These are phyloP conservation scores for Suhomyces chickasaworum DNA, from an alignment of 1,139 yeast genomes.

Conservation along the genomic window DNA sequence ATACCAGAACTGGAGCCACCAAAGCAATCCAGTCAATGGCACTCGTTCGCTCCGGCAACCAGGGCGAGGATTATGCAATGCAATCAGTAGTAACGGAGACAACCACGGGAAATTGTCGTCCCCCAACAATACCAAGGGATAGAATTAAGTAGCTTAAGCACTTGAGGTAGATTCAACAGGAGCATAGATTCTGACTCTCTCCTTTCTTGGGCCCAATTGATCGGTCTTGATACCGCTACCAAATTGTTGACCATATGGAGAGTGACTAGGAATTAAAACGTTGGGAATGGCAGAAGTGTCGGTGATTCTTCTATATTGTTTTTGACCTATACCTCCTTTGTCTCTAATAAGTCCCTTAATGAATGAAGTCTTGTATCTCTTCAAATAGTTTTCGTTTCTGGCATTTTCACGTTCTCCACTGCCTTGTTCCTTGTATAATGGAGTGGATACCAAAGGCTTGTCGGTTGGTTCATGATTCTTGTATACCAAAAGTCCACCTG, in stretches of 20 bases:
- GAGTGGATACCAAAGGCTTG: constrained; percentile 43
- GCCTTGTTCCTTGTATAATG: constrained; percentile 40
- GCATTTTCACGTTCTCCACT: constrained; percentile 35
- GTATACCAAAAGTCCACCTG: constrained; percentile 44
- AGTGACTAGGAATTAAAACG: constrained; percentile 46
- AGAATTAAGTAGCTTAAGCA: constrained; percentile 6
- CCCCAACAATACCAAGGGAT: background rate
- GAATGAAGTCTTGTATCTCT: constrained; percentile 46
- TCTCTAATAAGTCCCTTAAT: constrained; percentile 47
- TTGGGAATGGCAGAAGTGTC: constrained; percentile 35
- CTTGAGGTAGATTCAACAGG: constrained; percentile 24
- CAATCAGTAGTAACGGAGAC: constrained; percentile 2
- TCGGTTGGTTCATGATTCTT: constrained; percentile 38
- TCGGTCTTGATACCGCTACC: constrained; percentile 51
- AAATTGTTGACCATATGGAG: constrained; percentile 44
- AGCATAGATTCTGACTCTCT: constrained; percentile 44
- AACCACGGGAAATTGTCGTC: background rate
- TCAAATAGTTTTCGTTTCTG: constrained; percentile 42
- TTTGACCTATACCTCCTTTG: constrained; percentile 51
- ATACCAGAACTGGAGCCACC: constrained; percentile 5
- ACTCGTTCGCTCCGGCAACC: constrained; percentile 5
- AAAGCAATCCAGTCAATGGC: constrained; percentile 4
- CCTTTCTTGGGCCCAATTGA: constrained; percentile 51
- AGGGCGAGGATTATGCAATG: constrained; percentile 6
- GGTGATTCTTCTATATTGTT: constrained; percentile 39